phyloP scores from a whole-genome alignment of 2,329 filamentous ascomycete genomes.

The Tolypocladium paradoxum region DNA sequence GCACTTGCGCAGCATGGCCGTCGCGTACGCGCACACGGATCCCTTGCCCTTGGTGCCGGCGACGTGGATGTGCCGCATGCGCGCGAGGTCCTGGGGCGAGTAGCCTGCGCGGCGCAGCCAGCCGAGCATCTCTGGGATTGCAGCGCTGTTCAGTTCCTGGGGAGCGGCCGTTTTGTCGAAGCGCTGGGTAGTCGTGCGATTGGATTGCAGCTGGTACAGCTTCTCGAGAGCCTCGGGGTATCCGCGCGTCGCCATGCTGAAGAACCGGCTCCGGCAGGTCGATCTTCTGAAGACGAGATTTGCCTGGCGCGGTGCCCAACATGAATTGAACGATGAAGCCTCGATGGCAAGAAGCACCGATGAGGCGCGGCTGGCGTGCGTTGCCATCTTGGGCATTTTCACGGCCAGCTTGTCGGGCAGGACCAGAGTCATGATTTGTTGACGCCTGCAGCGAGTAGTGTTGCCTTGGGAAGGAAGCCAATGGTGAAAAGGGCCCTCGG shows the following conservation, averaged over 20 bases:
- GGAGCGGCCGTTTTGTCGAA: constrained; percentile 38
- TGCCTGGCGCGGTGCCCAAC: neutral
- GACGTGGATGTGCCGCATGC: constrained; percentile 58
- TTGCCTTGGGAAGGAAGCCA: neutral
- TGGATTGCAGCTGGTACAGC: constrained; percentile 69
- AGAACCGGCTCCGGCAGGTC: constrained; percentile 1
- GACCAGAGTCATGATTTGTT: neutral
- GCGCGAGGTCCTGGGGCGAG: constrained; percentile 33
- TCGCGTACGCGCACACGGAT: constrained; percentile 74
- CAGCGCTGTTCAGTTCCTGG: constrained; percentile 52
- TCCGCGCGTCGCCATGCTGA: constrained; percentile 18
- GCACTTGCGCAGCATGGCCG: constrained; percentile 55
- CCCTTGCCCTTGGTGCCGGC: constrained; percentile 94
- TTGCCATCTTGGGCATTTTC: neutral
- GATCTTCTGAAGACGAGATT: neutral
- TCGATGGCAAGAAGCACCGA: neutral
- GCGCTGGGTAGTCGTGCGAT: constrained; percentile 52
- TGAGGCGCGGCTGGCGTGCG: neutral
- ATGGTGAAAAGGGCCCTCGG: neutral
- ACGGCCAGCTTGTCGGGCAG: neutral
- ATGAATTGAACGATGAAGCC: neutral
- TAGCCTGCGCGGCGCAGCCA: constrained; percentile 72
- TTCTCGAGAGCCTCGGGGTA: constrained; percentile 61
- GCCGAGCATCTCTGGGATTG: constrained; percentile 71
- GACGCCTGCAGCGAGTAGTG: neutral